These are phyloP conservation scores for Entomortierella lignicola DNA, from an alignment of 192 early-diverging fungal genomes.

Conservation along the genomic window DNA sequence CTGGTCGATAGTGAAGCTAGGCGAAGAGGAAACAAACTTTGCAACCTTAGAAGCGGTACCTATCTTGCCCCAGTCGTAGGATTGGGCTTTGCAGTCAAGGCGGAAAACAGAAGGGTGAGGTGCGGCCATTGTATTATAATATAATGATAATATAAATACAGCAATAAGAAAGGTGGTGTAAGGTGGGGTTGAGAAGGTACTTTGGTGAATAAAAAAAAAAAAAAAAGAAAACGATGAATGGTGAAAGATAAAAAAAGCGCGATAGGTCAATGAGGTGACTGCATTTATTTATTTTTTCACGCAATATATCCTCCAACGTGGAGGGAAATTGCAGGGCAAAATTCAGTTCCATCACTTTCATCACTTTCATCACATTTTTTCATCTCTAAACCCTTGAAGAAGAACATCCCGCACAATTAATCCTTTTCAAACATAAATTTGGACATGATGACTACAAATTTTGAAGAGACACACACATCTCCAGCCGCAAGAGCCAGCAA, in stretches of 20 bases:
- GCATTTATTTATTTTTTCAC: background rate
- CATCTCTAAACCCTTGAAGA: no score
- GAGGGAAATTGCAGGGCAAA: background rate
- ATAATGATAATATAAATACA: no score
- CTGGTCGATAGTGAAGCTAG: slow-evolving; percentile 67
- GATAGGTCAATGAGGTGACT: slow-evolving; percentile 4
- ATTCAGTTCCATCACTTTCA: background rate
- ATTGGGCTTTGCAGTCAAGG: slow-evolving; percentile 80
- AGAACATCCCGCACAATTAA: no score
- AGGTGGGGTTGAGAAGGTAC: background rate
- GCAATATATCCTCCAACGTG: background rate
- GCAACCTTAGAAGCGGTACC: slow-evolving; percentile 86
- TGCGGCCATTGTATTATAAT: slow-evolving; percentile 7
- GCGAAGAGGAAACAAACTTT: slow-evolving; percentile 76
- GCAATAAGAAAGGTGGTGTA: background rate
- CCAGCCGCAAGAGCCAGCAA: slow-evolving; percentile 6
- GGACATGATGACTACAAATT: slow-evolving; percentile 44
- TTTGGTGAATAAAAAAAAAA: slow-evolving; percentile 1
- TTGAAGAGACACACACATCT: slow-evolving; percentile 20
- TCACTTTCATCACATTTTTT: background rate
- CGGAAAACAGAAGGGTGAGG: slow-evolving; percentile 63
- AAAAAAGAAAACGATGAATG: slow-evolving; percentile 7
- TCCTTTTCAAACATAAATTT: background rate
- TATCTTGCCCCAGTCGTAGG: slow-evolving; percentile 97
- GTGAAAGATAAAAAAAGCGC: slow-evolving; percentile 1